Percentiles rank a stretch among this genome's conserved stretches.
Conservation (phyloP, 805 yeast species). For the Tetrapisispora fleetii region DNA sequence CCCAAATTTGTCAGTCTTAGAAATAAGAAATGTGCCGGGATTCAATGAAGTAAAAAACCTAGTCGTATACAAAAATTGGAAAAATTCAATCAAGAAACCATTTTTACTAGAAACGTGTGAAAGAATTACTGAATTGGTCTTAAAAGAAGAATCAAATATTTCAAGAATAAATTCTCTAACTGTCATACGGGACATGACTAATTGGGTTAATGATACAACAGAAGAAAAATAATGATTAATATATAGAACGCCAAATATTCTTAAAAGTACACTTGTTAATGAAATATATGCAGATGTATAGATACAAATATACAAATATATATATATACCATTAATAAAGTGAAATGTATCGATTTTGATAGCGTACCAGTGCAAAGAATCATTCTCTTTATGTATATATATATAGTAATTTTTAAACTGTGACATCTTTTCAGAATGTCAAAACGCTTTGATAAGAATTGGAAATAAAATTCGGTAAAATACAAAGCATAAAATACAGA, state of each 20-base stretch:
- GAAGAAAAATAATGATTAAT: not conserved
- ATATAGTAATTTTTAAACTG: no score
- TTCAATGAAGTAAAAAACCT: constrained; percentile 53
- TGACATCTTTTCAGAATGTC: no score
- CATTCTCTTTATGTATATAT: no score
- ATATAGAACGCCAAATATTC: not conserved
- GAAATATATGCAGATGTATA: not conserved
- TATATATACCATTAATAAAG: no score
- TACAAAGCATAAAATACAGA: no score
- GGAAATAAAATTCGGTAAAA: no score
- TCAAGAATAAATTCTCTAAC: constrained; percentile 47
- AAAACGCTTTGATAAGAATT: no score
- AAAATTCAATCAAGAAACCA: constrained; percentile 35
- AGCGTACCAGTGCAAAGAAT: no score
- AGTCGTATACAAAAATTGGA: constrained; percentile 55
- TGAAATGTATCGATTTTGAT: no score
- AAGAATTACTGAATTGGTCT: constrained; percentile 46
- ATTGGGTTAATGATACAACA: constrained; percentile 45
- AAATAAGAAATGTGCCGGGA: constrained; percentile 52
- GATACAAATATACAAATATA: no score
- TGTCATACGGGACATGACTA: constrained; percentile 51
- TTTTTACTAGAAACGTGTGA: constrained; percentile 77
- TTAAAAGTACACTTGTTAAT: not conserved
- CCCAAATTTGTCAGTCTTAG: constrained; percentile 59
- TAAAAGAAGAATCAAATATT: constrained; percentile 48